phyloP scores from a whole-genome alignment of 2,329 filamentous ascomycete species.

The Acrocalymma vagum region DNA sequence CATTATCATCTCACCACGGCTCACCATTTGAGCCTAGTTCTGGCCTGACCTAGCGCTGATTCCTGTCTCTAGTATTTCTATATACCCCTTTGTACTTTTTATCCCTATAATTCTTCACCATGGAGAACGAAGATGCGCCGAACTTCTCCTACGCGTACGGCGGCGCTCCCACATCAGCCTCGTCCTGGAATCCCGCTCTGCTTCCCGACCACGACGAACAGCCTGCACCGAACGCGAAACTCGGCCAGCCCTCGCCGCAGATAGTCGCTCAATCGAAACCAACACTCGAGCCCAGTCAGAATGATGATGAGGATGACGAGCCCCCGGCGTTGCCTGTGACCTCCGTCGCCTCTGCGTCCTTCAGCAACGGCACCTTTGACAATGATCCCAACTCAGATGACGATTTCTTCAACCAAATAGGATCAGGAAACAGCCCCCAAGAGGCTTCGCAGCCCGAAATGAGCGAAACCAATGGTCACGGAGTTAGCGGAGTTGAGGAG shows the following conservation, averaged over 20 bases:
- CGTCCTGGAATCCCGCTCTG: conserved; percentile 66
- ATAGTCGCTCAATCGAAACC: conserved; percentile 14
- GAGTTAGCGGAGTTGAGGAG: conserved; percentile 14
- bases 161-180: conserved; percentile 25
- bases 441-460: conserved; percentile 8
- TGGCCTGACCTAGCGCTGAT: conserved; percentile 30
- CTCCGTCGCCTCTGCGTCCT: conserved; percentile 5
- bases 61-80: conserved; percentile 36
- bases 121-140: conserved; percentile 46
- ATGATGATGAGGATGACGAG: too few species aligned
- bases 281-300: conserved; percentile 19
- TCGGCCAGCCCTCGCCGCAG: conserved; percentile 18
- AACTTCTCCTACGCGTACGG: conserved; percentile 52
- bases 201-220: conserved; percentile 50
- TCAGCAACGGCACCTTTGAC: conserved; percentile 11
- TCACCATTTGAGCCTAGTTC: conserved; percentile 5
- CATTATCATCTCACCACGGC: conserved; percentile 17
- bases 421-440: conserved; percentile 9
- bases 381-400: conserved; percentile 32
- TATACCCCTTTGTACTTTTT: conserved; percentile 39
- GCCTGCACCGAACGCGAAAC: conserved; percentile 16
- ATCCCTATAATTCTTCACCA: conserved; percentile 35
- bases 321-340: conserved; percentile 1
- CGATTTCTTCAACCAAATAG: conserved; percentile 47
- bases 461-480: conserved; percentile 4